Base-by-base conservation (phyloP, 331 rosid genomes). In the Quercus tomentella region DNA sequence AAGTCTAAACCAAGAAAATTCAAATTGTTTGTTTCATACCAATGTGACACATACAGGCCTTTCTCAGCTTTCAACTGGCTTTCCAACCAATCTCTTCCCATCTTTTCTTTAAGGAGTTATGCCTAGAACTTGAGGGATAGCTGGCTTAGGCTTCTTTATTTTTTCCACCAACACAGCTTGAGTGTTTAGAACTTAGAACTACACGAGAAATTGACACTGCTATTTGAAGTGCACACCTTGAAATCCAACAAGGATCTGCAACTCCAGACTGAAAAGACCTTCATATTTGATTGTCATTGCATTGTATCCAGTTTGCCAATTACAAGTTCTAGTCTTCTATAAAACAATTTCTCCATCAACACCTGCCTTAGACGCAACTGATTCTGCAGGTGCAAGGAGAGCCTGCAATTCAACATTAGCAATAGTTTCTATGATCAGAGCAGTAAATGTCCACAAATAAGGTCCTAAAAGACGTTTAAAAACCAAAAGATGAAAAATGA, bases 201-300 rank as follows among this genome's bases (percentile, higher is more conserved):
- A 95, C 22, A 16, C 98, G 93, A 49, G 97, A 92, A 82, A 95
- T 82, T 15, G 98, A 93, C 79, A 80, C 96, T 9, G 99, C 97
- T 84, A 76, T 91, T 83, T 93, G 96, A 83, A 95, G 97, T 72
- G 99, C 99, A 74, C 97, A 93, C 79, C 96, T 93, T 22, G 96
- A 79, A 81, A 95, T 96, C 35, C 91, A 91, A 83, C 97, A 83
- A 68, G 99, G 99, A 90, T 95, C 99, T 41, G 90, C 82, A 49
- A 95, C 91, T 31, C 98, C 98, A 0, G 94, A 72, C 86, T 81
- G 26, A 91, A 76, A 87, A 95, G 99, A 90, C 93, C 99, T 86
- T 91, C 98, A 20, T 93, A 91, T 18, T 55, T 77, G 56, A 79
- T 89, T 6, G 92, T 88, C 98, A 95, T 91, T 16, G 98, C 99